Conservation (phyloP, 257 asterid genomes). For the Petunia axillaris region DNA sequence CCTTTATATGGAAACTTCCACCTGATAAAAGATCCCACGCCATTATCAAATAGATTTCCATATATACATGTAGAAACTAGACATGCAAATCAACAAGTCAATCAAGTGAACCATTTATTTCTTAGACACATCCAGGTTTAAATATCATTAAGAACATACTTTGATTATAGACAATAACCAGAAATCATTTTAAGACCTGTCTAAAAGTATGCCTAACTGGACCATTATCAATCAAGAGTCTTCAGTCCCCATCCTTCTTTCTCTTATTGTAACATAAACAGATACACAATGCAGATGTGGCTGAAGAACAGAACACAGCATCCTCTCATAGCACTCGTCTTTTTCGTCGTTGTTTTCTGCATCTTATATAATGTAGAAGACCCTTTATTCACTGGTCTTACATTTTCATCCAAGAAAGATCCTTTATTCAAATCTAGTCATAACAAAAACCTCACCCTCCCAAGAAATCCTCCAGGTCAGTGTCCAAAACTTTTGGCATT, state of each 20-base stretch:
- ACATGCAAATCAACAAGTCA: not conserved
- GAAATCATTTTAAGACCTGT: not conserved
- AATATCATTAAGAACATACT: not conserved
- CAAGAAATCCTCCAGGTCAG: slow-evolving; percentile 48
- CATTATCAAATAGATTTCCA: not conserved
- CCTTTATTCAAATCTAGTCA: slow-evolving; percentile 30
- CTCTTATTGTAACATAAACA: not conserved
- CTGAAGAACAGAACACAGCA: slow-evolving; percentile 56
- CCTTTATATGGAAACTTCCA: too few relatives aligned
- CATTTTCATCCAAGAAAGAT: slow-evolving; percentile 30
- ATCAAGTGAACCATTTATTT: not conserved
- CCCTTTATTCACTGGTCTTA: slow-evolving; percentile 36
- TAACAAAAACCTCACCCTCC: slow-evolving; percentile 33
- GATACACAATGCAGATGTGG: slow-evolving; percentile 52
- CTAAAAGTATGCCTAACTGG: not conserved
- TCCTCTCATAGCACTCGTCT: slow-evolving; percentile 56
- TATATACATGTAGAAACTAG: too few relatives aligned
- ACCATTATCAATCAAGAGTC: not conserved
- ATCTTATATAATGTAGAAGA: slow-evolving; percentile 56
- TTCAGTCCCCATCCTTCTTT: not conserved
- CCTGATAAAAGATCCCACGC: too few relatives aligned
- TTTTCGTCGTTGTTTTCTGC: slow-evolving; percentile 52
- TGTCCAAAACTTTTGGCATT: not conserved
- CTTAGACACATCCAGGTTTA: not conserved
- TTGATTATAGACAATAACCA: not conserved